These are phyloP conservation scores for Leccinum uliginosum DNA, from an alignment of 768 basidiomycete species.

Conservation along the genomic window DNA sequence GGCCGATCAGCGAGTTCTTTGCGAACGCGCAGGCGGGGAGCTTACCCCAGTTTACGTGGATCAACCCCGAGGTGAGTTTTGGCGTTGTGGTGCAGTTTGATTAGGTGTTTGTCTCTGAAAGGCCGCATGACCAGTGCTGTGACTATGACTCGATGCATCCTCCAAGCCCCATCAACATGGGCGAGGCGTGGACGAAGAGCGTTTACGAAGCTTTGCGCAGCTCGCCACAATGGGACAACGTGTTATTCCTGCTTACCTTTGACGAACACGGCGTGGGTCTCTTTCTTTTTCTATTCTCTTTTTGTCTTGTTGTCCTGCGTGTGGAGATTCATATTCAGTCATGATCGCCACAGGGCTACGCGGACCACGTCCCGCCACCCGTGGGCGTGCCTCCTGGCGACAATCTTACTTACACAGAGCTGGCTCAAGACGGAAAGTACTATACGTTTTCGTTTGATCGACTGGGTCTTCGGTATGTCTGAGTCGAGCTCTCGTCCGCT, in stretches of 20 bases:
- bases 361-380: slow-evolving; percentile 22
- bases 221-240: slow-evolving; percentile 22
- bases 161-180: slow-evolving; percentile 23
- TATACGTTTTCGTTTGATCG: slow-evolving; percentile 23
- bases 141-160: slow-evolving; percentile 25
- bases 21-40: slow-evolving; percentile 19
- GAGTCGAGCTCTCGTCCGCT: background rate
- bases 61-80: slow-evolving; percentile 23
- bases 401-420: slow-evolving; percentile 21
- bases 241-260: slow-evolving; percentile 22
- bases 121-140: slow-evolving; percentile 12
- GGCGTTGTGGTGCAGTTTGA: background rate
- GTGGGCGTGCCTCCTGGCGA: slow-evolving; percentile 22
- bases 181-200: slow-evolving; percentile 22
- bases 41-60: slow-evolving; percentile 25
- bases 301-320: background rate
- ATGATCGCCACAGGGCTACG: slow-evolving; percentile 13
- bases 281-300: background rate
- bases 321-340: background rate
- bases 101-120: background rate
- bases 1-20: slow-evolving; percentile 16
- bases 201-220: slow-evolving; percentile 22
- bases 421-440: slow-evolving; percentile 11
- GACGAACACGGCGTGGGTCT: slow-evolving; percentile 25
- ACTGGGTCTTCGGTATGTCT: slow-evolving; percentile 21